These are phyloP conservation scores for Imleria badia DNA, from an alignment of 768 basidiomycete genomes.

Conservation along the genomic window DNA sequence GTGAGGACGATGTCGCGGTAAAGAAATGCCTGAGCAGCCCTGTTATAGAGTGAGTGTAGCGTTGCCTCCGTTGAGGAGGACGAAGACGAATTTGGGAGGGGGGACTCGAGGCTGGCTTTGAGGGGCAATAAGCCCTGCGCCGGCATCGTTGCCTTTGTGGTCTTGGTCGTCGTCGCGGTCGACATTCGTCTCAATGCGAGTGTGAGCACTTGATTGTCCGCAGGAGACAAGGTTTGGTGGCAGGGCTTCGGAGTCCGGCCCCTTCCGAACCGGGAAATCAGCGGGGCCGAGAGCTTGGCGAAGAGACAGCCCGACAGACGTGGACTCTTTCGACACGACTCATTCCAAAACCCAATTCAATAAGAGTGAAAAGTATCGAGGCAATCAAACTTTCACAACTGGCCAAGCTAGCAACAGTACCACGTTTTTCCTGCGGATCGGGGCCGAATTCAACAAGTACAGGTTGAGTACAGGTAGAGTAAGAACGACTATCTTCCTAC, in stretches of 20 bases:
- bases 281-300: too few species aligned
- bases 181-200: conserved; percentile 38
- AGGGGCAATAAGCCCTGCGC: conserved; percentile 33
- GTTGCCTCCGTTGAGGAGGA: conserved; percentile 44
- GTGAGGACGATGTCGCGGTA: conserved; percentile 70
- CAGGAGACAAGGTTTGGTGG: background rate
- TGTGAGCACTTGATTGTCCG: conserved; percentile 24
- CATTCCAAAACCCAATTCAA: too few species aligned
- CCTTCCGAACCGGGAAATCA: background rate
- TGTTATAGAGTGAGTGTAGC: conserved; percentile 70
- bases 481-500: too few species aligned
- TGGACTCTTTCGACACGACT: too few species aligned
- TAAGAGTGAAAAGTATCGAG: too few species aligned
- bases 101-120: conserved; percentile 29
- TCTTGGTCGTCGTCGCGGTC: conserved; percentile 48
- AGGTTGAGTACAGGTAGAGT: too few species aligned
- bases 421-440: too few species aligned
- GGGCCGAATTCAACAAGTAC: too few species aligned
- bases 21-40: conserved; percentile 77
- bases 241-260: conserved; percentile 1
- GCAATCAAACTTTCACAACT: too few species aligned
- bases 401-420: too few species aligned
- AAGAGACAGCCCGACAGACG: too few species aligned
- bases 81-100: conserved; percentile 2
- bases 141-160: conserved; percentile 23